Evolutionary conservation across 2,329 filamentous ascomycete genomes (phyloP).

Genomic region (Colletotrichum sp.): DNA sequence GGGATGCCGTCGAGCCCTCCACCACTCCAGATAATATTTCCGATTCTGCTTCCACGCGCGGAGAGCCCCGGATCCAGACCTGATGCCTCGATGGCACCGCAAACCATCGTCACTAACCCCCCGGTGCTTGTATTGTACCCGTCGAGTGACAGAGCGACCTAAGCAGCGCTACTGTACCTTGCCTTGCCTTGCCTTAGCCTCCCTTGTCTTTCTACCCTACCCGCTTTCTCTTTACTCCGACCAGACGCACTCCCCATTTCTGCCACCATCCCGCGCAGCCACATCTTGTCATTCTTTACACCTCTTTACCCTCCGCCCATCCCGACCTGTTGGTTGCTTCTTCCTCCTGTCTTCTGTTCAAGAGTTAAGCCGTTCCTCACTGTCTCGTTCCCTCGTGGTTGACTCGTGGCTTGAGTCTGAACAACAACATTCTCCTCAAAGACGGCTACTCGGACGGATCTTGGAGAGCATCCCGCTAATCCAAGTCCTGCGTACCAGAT

Average conservation of each 20-base stretch:
- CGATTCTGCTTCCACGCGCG: conserved; percentile 49
- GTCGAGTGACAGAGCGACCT: conserved; percentile 26
- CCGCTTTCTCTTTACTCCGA: conserved; percentile 22
- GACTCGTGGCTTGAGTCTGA: background rate
- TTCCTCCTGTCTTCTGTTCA: background rate
- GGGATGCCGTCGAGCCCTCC: conserved; percentile 32
- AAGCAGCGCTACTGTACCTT: conserved; percentile 32
- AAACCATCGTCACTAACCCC: conserved; percentile 34
- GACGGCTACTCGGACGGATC: background rate
- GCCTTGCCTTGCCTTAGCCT: conserved; percentile 25
- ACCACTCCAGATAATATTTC: conserved; percentile 50
- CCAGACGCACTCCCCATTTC: conserved; percentile 7
- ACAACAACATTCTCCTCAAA: background rate
- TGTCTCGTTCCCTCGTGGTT: background rate
- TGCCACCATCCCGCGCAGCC: conserved; percentile 11
- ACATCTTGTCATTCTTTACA: conserved; percentile 10
- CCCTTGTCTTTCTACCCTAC: conserved; percentile 25
- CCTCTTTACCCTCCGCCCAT: background rate
- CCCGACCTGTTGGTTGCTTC: background rate
- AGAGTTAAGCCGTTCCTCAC: background rate
- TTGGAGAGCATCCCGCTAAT: conserved; percentile 4
- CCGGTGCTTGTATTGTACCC: conserved; percentile 32
- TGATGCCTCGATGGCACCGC: conserved; percentile 24
- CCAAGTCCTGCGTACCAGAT: conserved; percentile 8
- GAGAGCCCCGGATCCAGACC: conserved; percentile 43